Conservation (phyloP, 2,329 filamentous ascomycete species). For the Penicillium sp. region DNA sequence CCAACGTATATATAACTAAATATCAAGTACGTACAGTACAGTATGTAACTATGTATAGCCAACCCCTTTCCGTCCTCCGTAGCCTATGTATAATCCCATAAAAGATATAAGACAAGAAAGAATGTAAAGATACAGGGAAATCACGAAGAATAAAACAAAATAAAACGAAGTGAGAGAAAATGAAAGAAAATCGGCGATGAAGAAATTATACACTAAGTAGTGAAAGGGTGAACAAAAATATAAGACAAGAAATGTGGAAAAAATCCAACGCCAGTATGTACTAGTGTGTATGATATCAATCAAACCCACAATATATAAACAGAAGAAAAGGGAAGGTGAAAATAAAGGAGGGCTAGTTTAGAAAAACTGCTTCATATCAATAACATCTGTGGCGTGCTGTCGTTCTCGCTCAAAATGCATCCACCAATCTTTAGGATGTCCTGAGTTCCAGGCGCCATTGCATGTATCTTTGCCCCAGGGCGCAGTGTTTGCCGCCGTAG, state of each 20-base stretch:
- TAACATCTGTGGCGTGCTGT: constrained; percentile 28
- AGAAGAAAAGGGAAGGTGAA: not conserved
- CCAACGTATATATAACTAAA: not conserved
- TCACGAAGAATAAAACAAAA: not conserved
- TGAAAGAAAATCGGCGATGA: not conserved
- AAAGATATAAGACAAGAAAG: not conserved
- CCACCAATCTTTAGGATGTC: constrained; percentile 43
- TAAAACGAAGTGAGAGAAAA: not conserved
- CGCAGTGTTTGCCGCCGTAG: constrained; percentile 18
- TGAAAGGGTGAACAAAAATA: not conserved
- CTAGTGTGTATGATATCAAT: not conserved
- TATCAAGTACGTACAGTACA: constrained; percentile 10
- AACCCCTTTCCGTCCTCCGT: not conserved
- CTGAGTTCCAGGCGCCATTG: constrained; percentile 42
- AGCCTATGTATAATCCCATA: not conserved
- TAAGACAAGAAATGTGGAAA: not conserved
- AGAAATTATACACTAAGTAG: not conserved
- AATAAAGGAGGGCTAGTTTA: constrained; percentile 16
- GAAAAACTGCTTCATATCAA: constrained; percentile 33
- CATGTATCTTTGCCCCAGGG: constrained; percentile 42
- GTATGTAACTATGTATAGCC: not conserved
- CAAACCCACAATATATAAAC: not conserved
- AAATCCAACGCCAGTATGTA: not conserved
- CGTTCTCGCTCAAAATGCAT: constrained; percentile 43
- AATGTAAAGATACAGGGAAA: not conserved